Conservation (phyloP, 805 yeast species). For the Kurtzmaniella fragi region DNA sequence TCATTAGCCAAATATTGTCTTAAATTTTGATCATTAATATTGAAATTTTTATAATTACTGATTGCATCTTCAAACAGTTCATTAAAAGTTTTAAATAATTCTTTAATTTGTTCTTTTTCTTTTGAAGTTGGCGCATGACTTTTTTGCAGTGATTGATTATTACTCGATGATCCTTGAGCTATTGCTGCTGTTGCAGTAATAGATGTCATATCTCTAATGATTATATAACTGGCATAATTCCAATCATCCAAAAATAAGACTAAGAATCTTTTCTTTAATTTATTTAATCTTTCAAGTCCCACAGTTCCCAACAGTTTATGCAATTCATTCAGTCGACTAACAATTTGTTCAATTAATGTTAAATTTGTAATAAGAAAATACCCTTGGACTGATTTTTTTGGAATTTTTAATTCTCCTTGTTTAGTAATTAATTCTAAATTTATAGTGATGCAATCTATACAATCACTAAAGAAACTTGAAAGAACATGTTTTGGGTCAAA, state of each 20-base stretch:
- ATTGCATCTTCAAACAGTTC: conserved; percentile 76
- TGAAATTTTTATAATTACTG: conserved; percentile 57
- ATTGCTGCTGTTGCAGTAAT: conserved; percentile 47
- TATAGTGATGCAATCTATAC: conserved; percentile 67
- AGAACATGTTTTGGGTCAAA: conserved; percentile 47
- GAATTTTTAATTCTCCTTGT: conserved; percentile 4
- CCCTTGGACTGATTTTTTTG: conserved; percentile 53
- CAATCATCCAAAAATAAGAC: conserved; percentile 71
- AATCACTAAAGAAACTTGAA: conserved; percentile 68
- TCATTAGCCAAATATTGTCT: conserved; percentile 64
- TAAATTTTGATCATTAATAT: conserved; percentile 62
- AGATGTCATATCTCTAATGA: conserved; percentile 73
- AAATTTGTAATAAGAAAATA: conserved; percentile 66
- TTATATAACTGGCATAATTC: conserved; percentile 70
- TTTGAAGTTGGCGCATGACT: conserved; percentile 41
- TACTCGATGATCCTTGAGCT: conserved; percentile 21
- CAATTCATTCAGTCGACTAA: conserved; percentile 52
- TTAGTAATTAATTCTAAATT: conserved; percentile 47
- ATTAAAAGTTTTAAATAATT: conserved; percentile 78
- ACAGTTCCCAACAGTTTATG: conserved; percentile 48
- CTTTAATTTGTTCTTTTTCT: conserved; percentile 78
- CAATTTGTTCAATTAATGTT: conserved; percentile 67
- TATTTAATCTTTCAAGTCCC: conserved; percentile 61
- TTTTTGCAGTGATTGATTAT: conserved; percentile 9
- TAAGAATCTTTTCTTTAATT: conserved; percentile 67